phyloP scores from a whole-genome alignment of 768 basidiomycete species.

The Stropharia rugosoannulata region DNA sequence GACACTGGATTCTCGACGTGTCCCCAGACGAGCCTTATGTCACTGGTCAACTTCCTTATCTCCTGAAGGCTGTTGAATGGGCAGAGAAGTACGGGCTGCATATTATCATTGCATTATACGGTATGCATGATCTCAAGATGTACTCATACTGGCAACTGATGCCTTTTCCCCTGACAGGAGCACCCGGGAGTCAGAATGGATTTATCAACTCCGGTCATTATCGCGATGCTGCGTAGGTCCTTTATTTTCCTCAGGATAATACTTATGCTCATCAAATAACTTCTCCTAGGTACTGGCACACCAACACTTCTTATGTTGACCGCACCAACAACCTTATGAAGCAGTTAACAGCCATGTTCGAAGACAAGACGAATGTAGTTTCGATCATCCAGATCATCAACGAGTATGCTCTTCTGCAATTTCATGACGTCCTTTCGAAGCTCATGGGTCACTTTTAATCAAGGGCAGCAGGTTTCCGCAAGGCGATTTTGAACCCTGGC shows the following conservation, averaged over 20 bases:
- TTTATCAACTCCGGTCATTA: constrained; percentile 82
- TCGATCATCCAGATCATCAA: constrained; percentile 72
- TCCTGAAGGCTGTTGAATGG: constrained; percentile 64
- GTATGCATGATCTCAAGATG: constrained; percentile 20
- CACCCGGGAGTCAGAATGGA: constrained; percentile 82
- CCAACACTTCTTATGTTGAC: constrained; percentile 56
- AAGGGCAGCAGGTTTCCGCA: constrained; percentile 8
- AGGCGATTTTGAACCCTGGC: constrained; percentile 6
- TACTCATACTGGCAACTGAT: constrained; percentile 1
- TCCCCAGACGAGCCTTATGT: constrained; percentile 73
- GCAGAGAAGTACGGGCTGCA: constrained; percentile 70
- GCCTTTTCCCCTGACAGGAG: constrained; percentile 33
- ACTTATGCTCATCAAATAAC: neutral
- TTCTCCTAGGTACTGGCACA: constrained; percentile 57
- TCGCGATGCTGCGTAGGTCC: constrained; percentile 46
- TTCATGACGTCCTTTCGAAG: neutral
- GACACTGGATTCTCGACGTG: constrained; percentile 88
- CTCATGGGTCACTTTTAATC: neutral
- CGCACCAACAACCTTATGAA: constrained; percentile 67
- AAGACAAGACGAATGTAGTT: constrained; percentile 49
- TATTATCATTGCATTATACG: constrained; percentile 75
- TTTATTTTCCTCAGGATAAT: neutral
- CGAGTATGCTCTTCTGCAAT: constrained; percentile 46
- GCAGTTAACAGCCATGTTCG: constrained; percentile 56
- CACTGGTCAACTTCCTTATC: constrained; percentile 69